Percentiles rank a stretch among this genome's conserved stretches.
phyloP scores from a whole-genome alignment of 2,329 filamentous ascomycete genomes.

The Fusarium camptoceras region DNA sequence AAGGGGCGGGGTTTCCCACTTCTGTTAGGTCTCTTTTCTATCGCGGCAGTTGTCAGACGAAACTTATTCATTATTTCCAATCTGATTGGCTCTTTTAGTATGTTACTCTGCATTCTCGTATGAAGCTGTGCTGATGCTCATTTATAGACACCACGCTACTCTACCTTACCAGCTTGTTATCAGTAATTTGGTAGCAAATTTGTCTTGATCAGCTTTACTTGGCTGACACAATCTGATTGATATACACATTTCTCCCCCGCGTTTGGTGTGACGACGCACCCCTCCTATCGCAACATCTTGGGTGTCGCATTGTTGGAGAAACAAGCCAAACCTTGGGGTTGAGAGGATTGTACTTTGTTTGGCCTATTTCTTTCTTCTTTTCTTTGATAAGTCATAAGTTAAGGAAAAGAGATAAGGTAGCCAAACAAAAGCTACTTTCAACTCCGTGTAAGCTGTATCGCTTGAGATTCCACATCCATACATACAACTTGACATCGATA shows the following conservation, averaged over 20 bases:
- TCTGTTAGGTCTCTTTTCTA: constrained; percentile 27
- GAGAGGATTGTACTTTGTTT: constrained; percentile 2
- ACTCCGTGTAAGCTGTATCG: not conserved
- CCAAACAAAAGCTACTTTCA: constrained; percentile 2
- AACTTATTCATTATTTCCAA: constrained; percentile 12
- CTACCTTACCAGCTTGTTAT: not conserved
- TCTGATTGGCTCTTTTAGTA: constrained; percentile 35
- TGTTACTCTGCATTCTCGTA: constrained; percentile 2
- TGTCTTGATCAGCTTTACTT: not conserved
- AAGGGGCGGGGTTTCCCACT: constrained; percentile 50
- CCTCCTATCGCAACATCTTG: constrained; percentile 20
- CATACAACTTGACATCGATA: not conserved
- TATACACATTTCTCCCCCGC: constrained; percentile 10
- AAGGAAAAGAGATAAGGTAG: constrained; percentile 14
- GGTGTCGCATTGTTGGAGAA: constrained; percentile 18
- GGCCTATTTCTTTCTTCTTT: not conserved
- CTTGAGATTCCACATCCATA: not conserved
- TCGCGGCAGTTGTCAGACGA: constrained; percentile 43
- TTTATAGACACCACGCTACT: constrained; percentile 2
- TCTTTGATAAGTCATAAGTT: constrained; percentile 11
- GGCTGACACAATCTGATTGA: not conserved
- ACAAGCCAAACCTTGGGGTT: constrained; percentile 11
- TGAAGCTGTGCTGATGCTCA: not conserved
- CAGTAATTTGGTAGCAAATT: not conserved
- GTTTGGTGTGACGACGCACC: constrained; percentile 33